phyloP scores from a whole-genome alignment of 2,329 filamentous ascomycete genomes.

The Claviceps humidiphila region DNA sequence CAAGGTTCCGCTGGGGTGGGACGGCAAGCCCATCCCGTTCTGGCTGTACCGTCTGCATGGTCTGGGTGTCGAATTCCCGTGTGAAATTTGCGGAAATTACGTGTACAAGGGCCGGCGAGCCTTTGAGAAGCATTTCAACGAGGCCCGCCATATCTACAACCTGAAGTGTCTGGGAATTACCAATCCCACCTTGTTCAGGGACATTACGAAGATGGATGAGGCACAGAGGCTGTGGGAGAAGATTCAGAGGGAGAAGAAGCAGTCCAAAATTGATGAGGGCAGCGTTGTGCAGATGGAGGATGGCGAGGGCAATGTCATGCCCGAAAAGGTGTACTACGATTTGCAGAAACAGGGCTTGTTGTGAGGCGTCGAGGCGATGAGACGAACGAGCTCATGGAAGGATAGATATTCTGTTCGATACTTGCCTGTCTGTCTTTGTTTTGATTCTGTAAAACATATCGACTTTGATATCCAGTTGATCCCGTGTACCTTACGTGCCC shows the following conservation, averaged over 20 bases:
- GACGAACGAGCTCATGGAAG: neutral
- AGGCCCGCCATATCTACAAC: constrained; percentile 83
- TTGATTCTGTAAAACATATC: neutral
- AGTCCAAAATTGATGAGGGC: constrained; percentile 60
- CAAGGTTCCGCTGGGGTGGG: constrained; percentile 92
- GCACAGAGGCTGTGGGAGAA: constrained; percentile 85
- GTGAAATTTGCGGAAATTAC: constrained; percentile 95
- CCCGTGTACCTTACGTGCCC: no score
- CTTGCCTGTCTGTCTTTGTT: neutral
- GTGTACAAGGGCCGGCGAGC: constrained; percentile 96
- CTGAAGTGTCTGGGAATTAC: constrained; percentile 89
- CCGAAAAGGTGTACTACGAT: constrained; percentile 95
- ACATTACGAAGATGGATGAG: constrained; percentile 87
- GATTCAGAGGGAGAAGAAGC: constrained; percentile 75
- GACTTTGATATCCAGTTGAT: no score
- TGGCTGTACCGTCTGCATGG: constrained; percentile 98
- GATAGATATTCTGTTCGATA: neutral
- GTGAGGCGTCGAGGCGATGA: constrained; percentile 24
- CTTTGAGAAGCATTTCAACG: constrained; percentile 98
- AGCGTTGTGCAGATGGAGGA: constrained; percentile 98
- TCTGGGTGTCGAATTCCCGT: constrained; percentile 84
- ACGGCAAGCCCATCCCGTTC: constrained; percentile 96
- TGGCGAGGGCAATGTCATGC: constrained; percentile 95
- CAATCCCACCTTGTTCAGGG: constrained; percentile 79
- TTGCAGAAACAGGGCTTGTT: constrained; percentile 82